Base-by-base conservation (phyloP, 352 stramenopile genomes). In the Globisporangium heterothallicum region DNA sequence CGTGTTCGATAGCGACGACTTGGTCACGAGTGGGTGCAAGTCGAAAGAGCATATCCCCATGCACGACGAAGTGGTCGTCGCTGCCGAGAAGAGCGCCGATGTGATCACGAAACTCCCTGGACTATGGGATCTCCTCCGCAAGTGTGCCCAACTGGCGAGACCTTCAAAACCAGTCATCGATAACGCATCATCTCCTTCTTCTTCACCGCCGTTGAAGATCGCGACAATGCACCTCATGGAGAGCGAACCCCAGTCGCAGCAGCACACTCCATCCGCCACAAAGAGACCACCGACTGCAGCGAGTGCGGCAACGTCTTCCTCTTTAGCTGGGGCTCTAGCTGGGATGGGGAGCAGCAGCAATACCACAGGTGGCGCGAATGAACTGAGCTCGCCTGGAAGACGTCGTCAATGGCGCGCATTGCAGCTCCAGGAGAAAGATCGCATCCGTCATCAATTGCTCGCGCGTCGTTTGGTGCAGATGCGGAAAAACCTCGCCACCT, bases 341-440 rank as follows among this genome's bases (percentile, higher is more conserved):
- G n/a, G n/a, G n/a, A n/a, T n/a, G 52, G 50, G 43, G 0, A 19
- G 54, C 52, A 16, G 13, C 26, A 16, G 54, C 22, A 27, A 14
- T 3, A 32, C 18, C 4, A 4, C 51, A 30, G 35, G 2, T 6
- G 13, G 6, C 18, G 25, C 29, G 5, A 50, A 16, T 16, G 48
- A 55, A 6, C 24, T 42, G 18, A 63, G 25, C 43, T 55, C 64
- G 10, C 53, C 63, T 18, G 53, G 34, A 3, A 53, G 59, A 48
- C 63, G 52, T 34, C 56, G 54, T 32, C 75, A 86, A 47, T 87
- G 63, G 59, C 68, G 72, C 13, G 63, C 66, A n/a, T 25, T 89
- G 21, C 65, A 81, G 27, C 63, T 84, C 2, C 80, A 92, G 58
- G 80, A 88, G 49, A 77, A 77, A 38, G 78, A 92, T 60, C 74